phyloP scores from a whole-genome alignment of 2,329 filamentous ascomycete genomes.

The Zymoseptoria brevis region DNA sequence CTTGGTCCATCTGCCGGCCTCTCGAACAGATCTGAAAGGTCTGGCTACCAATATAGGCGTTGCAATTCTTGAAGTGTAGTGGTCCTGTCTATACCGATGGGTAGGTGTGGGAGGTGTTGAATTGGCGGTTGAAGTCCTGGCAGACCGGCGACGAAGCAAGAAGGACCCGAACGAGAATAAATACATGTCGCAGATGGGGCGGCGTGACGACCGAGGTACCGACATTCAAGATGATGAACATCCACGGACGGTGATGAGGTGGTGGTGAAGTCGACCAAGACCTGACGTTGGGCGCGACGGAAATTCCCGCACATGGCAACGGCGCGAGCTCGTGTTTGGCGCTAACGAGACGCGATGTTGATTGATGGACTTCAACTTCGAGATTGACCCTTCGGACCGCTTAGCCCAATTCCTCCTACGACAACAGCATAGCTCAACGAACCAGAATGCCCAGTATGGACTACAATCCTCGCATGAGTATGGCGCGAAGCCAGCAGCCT shows the following conservation, averaged over 20 bases:
- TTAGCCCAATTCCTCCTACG: neutral
- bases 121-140: neutral
- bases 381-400: neutral
- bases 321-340: neutral
- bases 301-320: neutral
- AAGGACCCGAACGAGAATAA: neutral
- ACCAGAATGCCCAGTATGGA: slow-evolving; percentile 35
- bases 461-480: slow-evolving; percentile 45
- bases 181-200: neutral
- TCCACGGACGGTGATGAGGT: neutral
- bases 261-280: neutral
- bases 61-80: neutral
- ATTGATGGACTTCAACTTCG: neutral
- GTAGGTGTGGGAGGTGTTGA: neutral
- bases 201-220: neutral
- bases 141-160: neutral
- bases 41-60: neutral
- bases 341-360: neutral
- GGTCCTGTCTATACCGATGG: neutral
- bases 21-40: neutral
- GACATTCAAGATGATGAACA: neutral
- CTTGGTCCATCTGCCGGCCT: too few species aligned
- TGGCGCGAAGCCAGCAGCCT: slow-evolving; percentile 36
- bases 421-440: slow-evolving; percentile 6
- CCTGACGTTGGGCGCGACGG: neutral